These are phyloP conservation scores for Phoma herbarum DNA, from an alignment of 2,329 filamentous ascomycete species.

Conservation along the genomic window DNA sequence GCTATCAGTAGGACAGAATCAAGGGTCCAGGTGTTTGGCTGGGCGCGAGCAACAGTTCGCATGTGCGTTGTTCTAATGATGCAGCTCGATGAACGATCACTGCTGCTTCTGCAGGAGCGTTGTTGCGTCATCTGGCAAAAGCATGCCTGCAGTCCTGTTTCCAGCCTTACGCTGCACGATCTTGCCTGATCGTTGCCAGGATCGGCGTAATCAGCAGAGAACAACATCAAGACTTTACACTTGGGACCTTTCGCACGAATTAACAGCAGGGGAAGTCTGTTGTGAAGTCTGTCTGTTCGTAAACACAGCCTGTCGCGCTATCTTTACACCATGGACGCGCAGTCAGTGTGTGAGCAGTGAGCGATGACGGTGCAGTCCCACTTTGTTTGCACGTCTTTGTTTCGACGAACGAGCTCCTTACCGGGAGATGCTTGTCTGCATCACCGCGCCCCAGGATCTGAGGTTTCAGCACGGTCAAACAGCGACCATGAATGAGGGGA, in stretches of 20 bases:
- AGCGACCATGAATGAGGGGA: background rate
- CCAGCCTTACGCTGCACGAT: conserved; percentile 1
- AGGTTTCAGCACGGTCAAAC: conserved; percentile 6
- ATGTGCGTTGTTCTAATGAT: conserved; percentile 19
- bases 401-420: conserved; percentile 20
- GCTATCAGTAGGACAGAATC: conserved; percentile 14
- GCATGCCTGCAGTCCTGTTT: conserved; percentile 17
- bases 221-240: conserved; percentile 5
- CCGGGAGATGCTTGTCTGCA: conserved; percentile 15
- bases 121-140: conserved; percentile 19
- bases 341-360: conserved; percentile 2
- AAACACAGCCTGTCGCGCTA: background rate
- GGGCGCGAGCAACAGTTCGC: conserved; percentile 23
- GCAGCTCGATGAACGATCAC: conserved; percentile 18
- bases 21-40: conserved; percentile 22
- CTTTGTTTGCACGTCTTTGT: conserved; percentile 29
- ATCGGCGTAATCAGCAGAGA: conserved; percentile 11
- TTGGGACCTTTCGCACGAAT: background rate
- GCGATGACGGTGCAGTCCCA: conserved; percentile 18
- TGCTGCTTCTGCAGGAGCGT: conserved; percentile 13
- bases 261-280: background rate
- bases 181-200: conserved; percentile 5
- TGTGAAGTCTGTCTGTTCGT: background rate
- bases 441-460: conserved; percentile 9
- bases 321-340: conserved; percentile 14